Evolutionary conservation across 1,139 yeast species (phyloP), one percentile per base, ranked within the genome.

Genomic region (Nakaseomyces kungkrabaensis): DNA sequence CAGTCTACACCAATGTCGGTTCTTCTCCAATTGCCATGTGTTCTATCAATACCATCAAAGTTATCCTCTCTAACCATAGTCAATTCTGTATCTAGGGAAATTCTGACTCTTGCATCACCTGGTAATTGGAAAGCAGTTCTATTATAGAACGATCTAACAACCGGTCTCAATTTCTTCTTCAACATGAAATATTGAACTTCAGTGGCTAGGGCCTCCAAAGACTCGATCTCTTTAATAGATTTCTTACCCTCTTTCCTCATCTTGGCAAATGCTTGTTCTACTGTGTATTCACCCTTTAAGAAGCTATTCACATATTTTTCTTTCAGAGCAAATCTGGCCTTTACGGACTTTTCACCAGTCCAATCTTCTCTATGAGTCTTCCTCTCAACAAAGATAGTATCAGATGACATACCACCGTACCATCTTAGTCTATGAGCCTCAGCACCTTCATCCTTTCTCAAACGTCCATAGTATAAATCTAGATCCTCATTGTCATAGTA

Each of bases 61-160:
- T 92, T 83, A 68, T 92, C 98, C 70, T 92, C 98, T 68, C 98
- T 83, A 43, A 90, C 89, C 96, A 92, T 87, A 29, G 95, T 75
- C 58, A 92, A 77, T 69, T 92, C 97, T 0, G 98, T 90, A 67
- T 92, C 98, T 57, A 92, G 80, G 47, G 97, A 92, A 57, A 94
- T 92, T 75, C 98, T 89, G 46, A 92, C 98, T 66, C 98, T 81
- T 4, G 98, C 98, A 69, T 92, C 98, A 54, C 98, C 98, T 3
- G 98, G 98, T 52, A 92, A 78, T 72, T 92, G 98, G 78, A 92
- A 92, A 6, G 98, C 98, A 43, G 98, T 92, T 75, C 98, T 85
- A 70, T 90, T 89, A 72, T 92, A 92, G 69, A 92, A 92, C 1
- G 97, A 87, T 69, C 98, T 81, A 72, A 88, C 85, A 40, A 90